Base-by-base conservation (phyloP, 768 basidiomycete species). In the Trametes cubensis region DNA sequence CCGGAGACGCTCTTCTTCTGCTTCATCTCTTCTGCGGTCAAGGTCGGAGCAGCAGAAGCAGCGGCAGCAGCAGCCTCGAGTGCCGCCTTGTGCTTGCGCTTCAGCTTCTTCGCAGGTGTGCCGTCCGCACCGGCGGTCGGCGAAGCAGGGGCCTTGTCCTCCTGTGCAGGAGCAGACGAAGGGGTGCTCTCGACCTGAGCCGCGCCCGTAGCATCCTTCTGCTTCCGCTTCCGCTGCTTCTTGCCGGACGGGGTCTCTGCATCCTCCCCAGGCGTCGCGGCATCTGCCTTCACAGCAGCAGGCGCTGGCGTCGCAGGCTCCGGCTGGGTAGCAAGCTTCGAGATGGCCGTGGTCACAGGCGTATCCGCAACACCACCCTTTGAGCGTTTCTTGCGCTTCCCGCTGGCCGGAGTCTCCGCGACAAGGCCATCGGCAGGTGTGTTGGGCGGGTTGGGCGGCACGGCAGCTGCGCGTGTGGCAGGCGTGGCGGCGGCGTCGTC, bases 1-100 rank as follows among this genome's bases (percentile, higher is more conserved):
- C 75, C 72, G 39, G 71, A 75, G 1, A 69, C 73, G 21, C 71
- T 72, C 56, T 79, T 77, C 70, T 87, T 87, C 70, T 79, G 77
- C 74, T 86, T 86, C 65, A 83, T 67, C 62, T 84, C 84, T 18
- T 79, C 77, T 18, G 58, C 45, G 23, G 40, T 42, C 60, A 53
- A 46, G 49, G 63, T 57, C 21, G 54, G 53, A 59, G 45, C 45
- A 52, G 65, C 54, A 21, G 59, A 45, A 17, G 63, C 45, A 14
- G 65, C 57, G 0, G 58, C 8, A 5, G 62, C 60, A n/a, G 59
- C 49, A 14, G 62, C 52, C 4, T 28, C 60, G 1, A 58, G 18
- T 6, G 61, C 60, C 38, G 50, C 58, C 59, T 51, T 60, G 42
- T 55, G 45, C 59, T 64, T 64, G 20, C 55, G 63, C 55, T 60